Evolutionary conservation across 441 rosid genomes (phyloP), one percentile per base, ranked within the genome.

Genomic region (Aleurites moluccanus): DNA sequence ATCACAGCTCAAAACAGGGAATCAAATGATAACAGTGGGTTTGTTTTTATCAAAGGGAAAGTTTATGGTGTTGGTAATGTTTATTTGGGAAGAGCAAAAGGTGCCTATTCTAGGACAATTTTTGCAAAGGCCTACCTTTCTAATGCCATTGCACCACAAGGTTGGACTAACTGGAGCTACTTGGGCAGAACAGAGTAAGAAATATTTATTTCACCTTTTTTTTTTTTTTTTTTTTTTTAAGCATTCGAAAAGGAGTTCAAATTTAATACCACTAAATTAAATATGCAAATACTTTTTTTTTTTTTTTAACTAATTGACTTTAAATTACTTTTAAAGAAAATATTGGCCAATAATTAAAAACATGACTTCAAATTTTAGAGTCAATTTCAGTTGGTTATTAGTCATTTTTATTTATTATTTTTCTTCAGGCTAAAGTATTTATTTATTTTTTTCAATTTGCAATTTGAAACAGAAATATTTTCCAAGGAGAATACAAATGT

Each of bases 101-200:
- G 97, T 21, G 83, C 92, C 14, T 86, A 80, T 78, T 94, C 97
- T 52, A 82, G 94, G 63, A 91, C 86, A 7, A 55, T 91, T 21
- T 91, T 91, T 60, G 92, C 92, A 18, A 74, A 87, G 67, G 80
- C 86, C 16, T 94, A 92, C 85, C 85, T 92, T 76, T 94, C 97
- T 1, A 92, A 68, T 78, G 85, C 97, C 57, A 82, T 92, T 45
- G 91, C 85, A 4, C 91, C 93, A 5, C 38, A 74, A 0, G 97
- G 97, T 30, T 92, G 97, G 98, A 91, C 94, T 30, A 88, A 89
- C 52, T 92, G 98, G 97, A 94, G 97, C 83, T 92, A 83, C 73
- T 40, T 27, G 0, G 95, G 92, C 74, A 67, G 78, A 2, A 80
- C 94, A 7, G 69, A 91, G 97, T 94, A 77, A 85, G 95, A 65